Evolutionary conservation across 2,329 filamentous ascomycete genomes (phyloP).

Genomic region (Exutisphaerella laricina): DNA sequence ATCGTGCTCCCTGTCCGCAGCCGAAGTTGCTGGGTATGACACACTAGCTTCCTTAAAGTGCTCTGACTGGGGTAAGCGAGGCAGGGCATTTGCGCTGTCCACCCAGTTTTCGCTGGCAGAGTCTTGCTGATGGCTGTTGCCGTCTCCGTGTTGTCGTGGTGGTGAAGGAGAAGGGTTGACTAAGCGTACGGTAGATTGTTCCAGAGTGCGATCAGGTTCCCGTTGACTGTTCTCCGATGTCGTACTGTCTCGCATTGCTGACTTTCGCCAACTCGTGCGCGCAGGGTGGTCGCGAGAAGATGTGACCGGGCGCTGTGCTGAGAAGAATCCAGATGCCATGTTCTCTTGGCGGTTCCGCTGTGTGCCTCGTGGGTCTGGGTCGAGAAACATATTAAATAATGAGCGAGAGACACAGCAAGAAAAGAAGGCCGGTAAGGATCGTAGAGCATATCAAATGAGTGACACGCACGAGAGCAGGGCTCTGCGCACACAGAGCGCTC

Average conservation of each 20-base stretch:
- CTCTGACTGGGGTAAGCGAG: constrained; percentile 13
- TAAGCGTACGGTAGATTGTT: constrained; percentile 31
- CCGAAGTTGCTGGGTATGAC: constrained; percentile 24
- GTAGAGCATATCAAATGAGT: constrained; percentile 19
- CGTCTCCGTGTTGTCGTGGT: constrained; percentile 9
- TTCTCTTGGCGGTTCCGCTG: constrained; percentile 11
- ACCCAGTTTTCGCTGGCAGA: constrained; percentile 6
- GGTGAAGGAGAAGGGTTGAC: constrained; percentile 27
- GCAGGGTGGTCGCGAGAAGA: constrained; percentile 19
- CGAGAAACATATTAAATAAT: constrained; percentile 28
- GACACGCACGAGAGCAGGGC: constrained; percentile 19
- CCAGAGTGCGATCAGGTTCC: constrained; percentile 9
- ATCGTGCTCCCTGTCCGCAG: constrained; percentile 19
- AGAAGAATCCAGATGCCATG: constrained; percentile 12
- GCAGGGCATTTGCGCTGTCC: constrained; percentile 11
- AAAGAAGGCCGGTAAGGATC: constrained; percentile 17
- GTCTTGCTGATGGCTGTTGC: constrained; percentile 2
- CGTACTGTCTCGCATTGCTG: constrained; percentile 26
- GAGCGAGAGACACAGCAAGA: constrained; percentile 10
- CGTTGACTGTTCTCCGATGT: constrained; percentile 24
- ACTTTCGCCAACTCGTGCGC: constrained; percentile 14
- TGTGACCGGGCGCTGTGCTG: constrained; percentile 19
- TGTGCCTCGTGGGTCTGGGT: constrained; percentile 23
- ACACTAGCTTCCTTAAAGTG: constrained; percentile 24
- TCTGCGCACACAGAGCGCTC: constrained; percentile 17